Conservation (phyloP, 371 early-diverging fungal genomes). For the Sporodiniella umbellata region DNA sequence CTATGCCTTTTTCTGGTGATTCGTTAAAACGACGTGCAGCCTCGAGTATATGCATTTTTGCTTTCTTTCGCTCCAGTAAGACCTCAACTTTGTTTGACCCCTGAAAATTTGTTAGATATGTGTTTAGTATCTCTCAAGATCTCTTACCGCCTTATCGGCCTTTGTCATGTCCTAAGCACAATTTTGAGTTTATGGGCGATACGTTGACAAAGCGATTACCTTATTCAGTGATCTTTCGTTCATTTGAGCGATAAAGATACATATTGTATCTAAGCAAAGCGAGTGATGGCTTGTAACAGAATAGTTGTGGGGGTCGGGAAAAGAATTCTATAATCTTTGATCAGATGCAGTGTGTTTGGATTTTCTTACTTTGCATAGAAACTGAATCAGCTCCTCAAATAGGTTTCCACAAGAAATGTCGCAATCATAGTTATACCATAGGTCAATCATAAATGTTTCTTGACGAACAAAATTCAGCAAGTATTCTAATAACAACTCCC, state of each 20-base stretch:
- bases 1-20: slow-evolving; percentile 81
- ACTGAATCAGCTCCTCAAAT: slow-evolving; percentile 83
- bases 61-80: slow-evolving; percentile 34
- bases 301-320: slow-evolving; percentile 72
- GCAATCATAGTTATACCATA: slow-evolving; percentile 95
- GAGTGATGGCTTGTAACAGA: slow-evolving; percentile 59
- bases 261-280: slow-evolving; percentile 77
- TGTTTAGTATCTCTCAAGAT: slow-evolving; percentile 5
- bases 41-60: slow-evolving; percentile 72
- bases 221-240: slow-evolving; percentile 60
- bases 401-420: slow-evolving; percentile 77
- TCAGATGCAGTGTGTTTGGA: no score
- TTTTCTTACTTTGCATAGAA: slow-evolving; percentile 61
- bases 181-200: not conserved
- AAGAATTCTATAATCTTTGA: slow-evolving; percentile 58
- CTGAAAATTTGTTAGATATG: not conserved
- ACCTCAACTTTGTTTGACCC: slow-evolving; percentile 11
- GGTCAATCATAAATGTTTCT: slow-evolving; percentile 77
- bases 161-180: not conserved
- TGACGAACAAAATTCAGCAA: slow-evolving; percentile 67
- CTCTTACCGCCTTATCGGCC: slow-evolving; percentile 22
- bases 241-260: slow-evolving; percentile 76
- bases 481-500: slow-evolving; percentile 81
- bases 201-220: slow-evolving; percentile 4
- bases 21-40: slow-evolving; percentile 84